These are phyloP conservation scores for Collybia mongolica DNA, from an alignment of 768 basidiomycete genomes.

Conservation along the genomic window DNA sequence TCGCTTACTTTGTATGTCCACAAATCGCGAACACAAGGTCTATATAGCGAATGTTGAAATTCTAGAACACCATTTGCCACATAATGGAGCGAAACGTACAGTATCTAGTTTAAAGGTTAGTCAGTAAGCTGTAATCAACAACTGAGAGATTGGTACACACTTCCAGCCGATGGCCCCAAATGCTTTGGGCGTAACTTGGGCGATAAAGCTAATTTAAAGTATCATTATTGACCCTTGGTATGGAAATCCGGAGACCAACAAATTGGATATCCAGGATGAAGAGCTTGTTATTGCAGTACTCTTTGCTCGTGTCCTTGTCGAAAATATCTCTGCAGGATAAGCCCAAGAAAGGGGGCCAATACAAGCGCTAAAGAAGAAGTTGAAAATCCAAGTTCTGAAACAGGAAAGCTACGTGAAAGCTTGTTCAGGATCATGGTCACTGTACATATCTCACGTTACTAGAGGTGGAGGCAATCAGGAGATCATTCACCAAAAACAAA, in stretches of 20 bases:
- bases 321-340: constrained; percentile 44
- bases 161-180: constrained; percentile 41
- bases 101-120: constrained; percentile 18
- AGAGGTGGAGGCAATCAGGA: background rate
- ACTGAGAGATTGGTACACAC: constrained; percentile 19
- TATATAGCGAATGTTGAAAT: constrained; percentile 4
- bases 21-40: constrained; percentile 46
- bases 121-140: background rate
- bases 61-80: background rate
- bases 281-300: constrained; percentile 44
- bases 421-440: background rate
- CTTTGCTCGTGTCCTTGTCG: constrained; percentile 41
- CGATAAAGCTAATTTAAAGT: constrained; percentile 33
- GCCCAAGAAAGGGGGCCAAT: constrained; percentile 47
- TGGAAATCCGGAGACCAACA: constrained; percentile 19
- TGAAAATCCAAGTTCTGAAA: constrained; percentile 42
- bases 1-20: constrained; percentile 39
- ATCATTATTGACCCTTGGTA: background rate
- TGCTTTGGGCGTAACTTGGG: constrained; percentile 41
- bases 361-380: constrained; percentile 45
- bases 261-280: constrained; percentile 44
- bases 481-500: background rate
- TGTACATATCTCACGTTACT: constrained; percentile 21
- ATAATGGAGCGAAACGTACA: constrained; percentile 16
- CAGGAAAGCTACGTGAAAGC: too few species aligned